Evolutionary conservation across 2,329 filamentous ascomycete genomes (phyloP), one percentile per base, ranked within the genome.

Genomic region (Pseudogymnoascus sp.): DNA sequence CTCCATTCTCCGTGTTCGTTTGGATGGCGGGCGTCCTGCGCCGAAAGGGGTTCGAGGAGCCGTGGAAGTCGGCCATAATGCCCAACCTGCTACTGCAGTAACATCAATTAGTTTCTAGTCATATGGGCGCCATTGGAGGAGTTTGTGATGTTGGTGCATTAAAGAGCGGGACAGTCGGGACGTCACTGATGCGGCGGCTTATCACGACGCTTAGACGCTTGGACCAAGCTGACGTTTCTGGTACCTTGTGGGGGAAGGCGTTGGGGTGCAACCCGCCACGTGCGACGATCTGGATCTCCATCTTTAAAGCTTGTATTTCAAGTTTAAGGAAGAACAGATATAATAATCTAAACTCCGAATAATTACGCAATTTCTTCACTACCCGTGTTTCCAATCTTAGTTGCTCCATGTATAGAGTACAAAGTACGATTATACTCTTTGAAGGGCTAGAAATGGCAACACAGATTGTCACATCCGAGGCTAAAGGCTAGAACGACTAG

Each of bases 21-120:
- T 56, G 50, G 50, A 56, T 56, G 16, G 50, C 50, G 50, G 50
- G 50, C 50, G 50, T 56, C 50, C 50, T 19, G 50, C 71, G 70
- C 26, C 72, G 67, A 62, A 74, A 74, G 42, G 72, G 72, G 65
- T 74, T 74, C 44, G 72, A 74, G 24, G 72, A 72, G 50, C 29
- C 11, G 11, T 68, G 63, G 59, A 68, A 68, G 29, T 69, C 67
- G 56, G 68, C 65, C 64, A 71, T 65, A 70, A 72, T 73, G 50
- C 50, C 50, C 50, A 33, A n/a, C 50, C 29, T 56, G 26, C 47
- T 56, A 56, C n/a, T 35, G 50, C n/a, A 13, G 50, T 56, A 56
- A 56, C 50, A 56, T 56, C 29, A 56, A 56, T 33, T 33, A 21
- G 1, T 56, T 56, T 56, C 10, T 56, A 29, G 50, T 56, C 50